A percentile compares a stretch with the other conserved stretches of the same genome.
Conservation (phyloP, 345 rosid genomes). For the thale cress (Arabidopsis thaliana) region TAIR10.1 NC_003074.8:9584001-9584500, state of each 20-base stretch:
- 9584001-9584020: conserved; percentile 56
- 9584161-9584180: background rate
- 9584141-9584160: background rate
- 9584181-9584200: conserved; percentile 44
- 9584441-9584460: conserved; percentile 38
- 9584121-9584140: background rate
- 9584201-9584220: conserved; percentile 51
- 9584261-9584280: conserved; percentile 47
- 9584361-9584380: conserved; percentile 45
- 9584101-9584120: background rate
- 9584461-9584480: conserved; percentile 47
- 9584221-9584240: conserved; percentile 24
- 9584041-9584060: conserved; percentile 46
- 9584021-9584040: conserved; percentile 67
- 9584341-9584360: conserved; percentile 45
- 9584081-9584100: conserved; percentile 43
- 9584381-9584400: conserved; percentile 42
- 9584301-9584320: conserved; percentile 39
- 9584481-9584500: conserved; percentile 44
- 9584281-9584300: conserved; percentile 48
- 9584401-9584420: conserved; percentile 52
- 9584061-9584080: conserved; percentile 62
- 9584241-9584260: background rate
- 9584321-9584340: conserved; percentile 52
- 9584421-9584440: conserved; percentile 46